Conservation (phyloP, 116 monocot genomes). For the Phalaenopsis hybrid region DNA sequence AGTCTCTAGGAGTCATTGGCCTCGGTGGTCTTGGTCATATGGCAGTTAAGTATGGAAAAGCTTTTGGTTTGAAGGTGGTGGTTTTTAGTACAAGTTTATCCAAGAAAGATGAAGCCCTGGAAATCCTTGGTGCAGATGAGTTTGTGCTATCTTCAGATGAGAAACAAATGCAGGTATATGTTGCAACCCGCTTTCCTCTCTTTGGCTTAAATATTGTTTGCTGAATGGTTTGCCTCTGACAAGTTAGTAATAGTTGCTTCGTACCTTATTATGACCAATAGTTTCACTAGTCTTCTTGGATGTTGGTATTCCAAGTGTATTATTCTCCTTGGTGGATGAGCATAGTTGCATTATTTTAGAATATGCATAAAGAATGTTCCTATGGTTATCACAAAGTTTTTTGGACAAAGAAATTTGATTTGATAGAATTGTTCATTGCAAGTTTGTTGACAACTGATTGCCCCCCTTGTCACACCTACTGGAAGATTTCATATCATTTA, state of each 20-base stretch:
- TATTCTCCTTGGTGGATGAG: not conserved
- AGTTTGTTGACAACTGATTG: not conserved
- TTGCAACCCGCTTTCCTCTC: not conserved
- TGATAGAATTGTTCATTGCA: not conserved
- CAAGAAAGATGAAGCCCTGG: slow-evolving; percentile 71
- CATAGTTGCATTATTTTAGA: not conserved
- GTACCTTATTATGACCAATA: not conserved
- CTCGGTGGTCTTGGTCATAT: slow-evolving; percentile 68
- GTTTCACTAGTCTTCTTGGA: not conserved
- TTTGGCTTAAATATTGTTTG: not conserved
- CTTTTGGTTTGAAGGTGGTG: slow-evolving; percentile 79
- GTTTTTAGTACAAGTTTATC: slow-evolving; percentile 75
- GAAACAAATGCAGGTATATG: slow-evolving; percentile 16
- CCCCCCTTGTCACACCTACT: too few relatives aligned
- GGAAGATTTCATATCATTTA: too few relatives aligned
- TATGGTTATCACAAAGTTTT: not conserved
- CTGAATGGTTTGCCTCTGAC: not conserved
- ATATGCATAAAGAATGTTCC: not conserved
- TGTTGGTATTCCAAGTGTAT: not conserved
- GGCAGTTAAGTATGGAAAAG: slow-evolving; percentile 95
- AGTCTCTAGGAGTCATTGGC: slow-evolving; percentile 61
- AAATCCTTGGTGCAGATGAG: slow-evolving; percentile 65
- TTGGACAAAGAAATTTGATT: not conserved
- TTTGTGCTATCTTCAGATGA: slow-evolving; percentile 76
- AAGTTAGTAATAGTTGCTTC: not conserved